Evolutionary conservation across 2,329 filamentous ascomycete genomes (phyloP), one percentile per base, ranked within the genome.

Genomic region (Seiridium cupressi): DNA sequence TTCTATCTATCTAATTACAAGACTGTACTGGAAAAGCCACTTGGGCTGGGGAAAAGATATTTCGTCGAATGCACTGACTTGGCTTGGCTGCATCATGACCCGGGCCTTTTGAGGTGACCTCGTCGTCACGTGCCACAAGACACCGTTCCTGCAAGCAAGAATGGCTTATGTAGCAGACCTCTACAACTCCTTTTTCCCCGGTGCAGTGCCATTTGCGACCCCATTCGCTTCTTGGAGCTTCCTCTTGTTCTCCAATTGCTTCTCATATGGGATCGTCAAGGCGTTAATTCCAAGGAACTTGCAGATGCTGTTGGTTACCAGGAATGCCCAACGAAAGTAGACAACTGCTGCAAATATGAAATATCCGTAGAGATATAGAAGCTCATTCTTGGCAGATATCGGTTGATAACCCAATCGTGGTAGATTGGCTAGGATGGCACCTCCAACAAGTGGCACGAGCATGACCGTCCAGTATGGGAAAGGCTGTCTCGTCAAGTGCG

Each of bases 381-480:
- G 77, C 76, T 98, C 95, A 5, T 87, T 67, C 44, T 77, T 74
- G 3, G 89, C 82, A 56, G 84, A 87, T 57, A 96, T 76, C 13
- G 86, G 79, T 1, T 87, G 81, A 13, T 95, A 77, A 1, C 92
- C 92, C 48, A 97, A 72, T 51, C 85, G 83, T 4, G 94, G 94
- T 59, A 97, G 78, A 76, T 98, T 97, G 31, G 86, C 89, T 46
- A 98, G 78, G 1, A 94, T 70, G 5, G 93, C 93, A 57, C 95
- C 95, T 55, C 91, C 90, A 53, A 97, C 84, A 44, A 99, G 87
- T 6, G 95, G 95, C 40, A 85, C 87, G 44, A 98, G 83, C 84
- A 98, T 91, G 54, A 95, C 84, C 9, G 95, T 98, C 93, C 93
- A 98, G 83, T 91, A 96, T 1, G 95, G 95, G 77, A 98, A 99